Conservation (phyloP, 257 asterid species). For the Solanum bukasovii region DNA sequence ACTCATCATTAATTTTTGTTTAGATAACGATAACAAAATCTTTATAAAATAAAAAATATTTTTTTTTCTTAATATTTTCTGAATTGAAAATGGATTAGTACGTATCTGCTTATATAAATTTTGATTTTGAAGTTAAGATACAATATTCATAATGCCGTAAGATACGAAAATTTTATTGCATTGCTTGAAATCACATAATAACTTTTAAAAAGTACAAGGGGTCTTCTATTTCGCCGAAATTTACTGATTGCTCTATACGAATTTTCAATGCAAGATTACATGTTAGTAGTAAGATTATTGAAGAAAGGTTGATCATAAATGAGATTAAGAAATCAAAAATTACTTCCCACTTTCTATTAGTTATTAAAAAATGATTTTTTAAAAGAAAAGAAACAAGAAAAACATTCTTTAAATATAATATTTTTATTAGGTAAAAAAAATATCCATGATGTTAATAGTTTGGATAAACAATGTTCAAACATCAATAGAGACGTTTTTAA, state of each 20-base stretch:
- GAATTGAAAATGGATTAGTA: too few species aligned
- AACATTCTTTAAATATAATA: not conserved
- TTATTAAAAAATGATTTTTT: not conserved
- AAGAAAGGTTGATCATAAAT: not conserved
- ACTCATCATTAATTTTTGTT: not conserved
- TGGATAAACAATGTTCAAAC: not conserved
- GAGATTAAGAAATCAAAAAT: too few species aligned
- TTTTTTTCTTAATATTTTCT: too few species aligned
- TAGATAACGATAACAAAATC: too few species aligned
- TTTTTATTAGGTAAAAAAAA: not conserved
- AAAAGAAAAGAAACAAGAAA: too few species aligned
- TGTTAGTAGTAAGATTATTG: not conserved
- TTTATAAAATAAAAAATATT: too few species aligned
- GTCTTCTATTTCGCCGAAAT: not conserved
- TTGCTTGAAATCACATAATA: not conserved
- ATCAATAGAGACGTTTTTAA: not conserved
- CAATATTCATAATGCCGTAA: too few species aligned
- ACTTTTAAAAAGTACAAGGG: too few species aligned
- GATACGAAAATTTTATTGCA: too few species aligned
- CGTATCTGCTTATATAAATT: too few species aligned
- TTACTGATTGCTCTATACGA: not conserved
- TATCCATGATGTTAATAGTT: not conserved
- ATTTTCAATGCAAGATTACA: not conserved
- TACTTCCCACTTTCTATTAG: not conserved
- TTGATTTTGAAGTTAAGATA: too few species aligned